A percentile compares a stretch with the other conserved stretches of the same genome.
These are phyloP conservation scores for Xerocomus cyaneibrunnescens DNA, from an alignment of 1,284 basidiomycete species.

Conservation along the genomic window DNA sequence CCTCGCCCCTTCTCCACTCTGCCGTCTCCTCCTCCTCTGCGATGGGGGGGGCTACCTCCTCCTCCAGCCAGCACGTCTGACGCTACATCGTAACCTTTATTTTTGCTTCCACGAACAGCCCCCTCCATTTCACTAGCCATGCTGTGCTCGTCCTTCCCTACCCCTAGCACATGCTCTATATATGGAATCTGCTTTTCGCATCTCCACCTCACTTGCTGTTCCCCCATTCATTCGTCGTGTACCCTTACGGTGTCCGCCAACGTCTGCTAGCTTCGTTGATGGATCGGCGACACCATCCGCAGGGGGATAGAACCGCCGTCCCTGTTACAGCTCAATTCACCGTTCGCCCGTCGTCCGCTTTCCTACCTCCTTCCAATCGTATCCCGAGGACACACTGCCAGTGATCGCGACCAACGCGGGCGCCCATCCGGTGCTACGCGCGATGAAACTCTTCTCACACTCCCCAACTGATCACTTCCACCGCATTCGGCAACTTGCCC, in stretches of 20 bases:
- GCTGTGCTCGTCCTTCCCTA: slow-evolving; percentile 4
- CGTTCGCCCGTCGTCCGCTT: slow-evolving; percentile 5
- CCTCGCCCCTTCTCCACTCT: background rate
- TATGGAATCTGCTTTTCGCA: slow-evolving; percentile 9
- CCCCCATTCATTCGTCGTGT: background rate
- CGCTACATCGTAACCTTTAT: slow-evolving; percentile 7
- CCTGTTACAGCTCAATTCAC: slow-evolving; percentile 15
- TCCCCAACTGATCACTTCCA: background rate
- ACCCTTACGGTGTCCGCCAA: slow-evolving; percentile 8
- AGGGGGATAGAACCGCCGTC: background rate
- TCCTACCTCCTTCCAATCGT: slow-evolving; percentile 2
- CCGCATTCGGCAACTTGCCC: slow-evolving; percentile 14
- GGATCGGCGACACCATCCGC: slow-evolving; percentile 2
- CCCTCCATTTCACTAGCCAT: slow-evolving; percentile 8
- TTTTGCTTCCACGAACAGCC: slow-evolving; percentile 18
- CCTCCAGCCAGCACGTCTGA: too few species aligned
- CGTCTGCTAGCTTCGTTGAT: slow-evolving; percentile 4
- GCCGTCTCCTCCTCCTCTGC: too few species aligned
- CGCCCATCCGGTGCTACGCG: slow-evolving; percentile 7
- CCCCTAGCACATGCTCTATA: slow-evolving; percentile 10
- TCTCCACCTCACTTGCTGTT: background rate
- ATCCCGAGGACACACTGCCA: slow-evolving; percentile 19
- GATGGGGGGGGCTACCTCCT: too few species aligned
- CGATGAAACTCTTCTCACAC: slow-evolving; percentile 17
- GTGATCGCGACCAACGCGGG: slow-evolving; percentile 15